These are phyloP conservation scores for Solanum raphanifolium DNA, from an alignment of 257 asterid species.

Conservation along the genomic window DNA sequence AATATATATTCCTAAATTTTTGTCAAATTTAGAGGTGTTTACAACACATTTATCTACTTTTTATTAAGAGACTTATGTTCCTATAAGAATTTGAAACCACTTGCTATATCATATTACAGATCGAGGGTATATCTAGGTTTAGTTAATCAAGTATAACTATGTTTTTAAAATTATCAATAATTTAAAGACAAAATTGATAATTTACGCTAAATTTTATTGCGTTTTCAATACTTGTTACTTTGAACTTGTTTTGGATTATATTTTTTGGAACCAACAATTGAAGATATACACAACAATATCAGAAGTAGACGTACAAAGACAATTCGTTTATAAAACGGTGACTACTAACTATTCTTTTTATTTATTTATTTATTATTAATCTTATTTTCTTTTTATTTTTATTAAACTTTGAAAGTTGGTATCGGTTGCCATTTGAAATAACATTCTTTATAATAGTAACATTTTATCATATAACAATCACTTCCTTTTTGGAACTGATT, in stretches of 20 bases:
- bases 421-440: background rate
- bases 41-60: too few relatives aligned
- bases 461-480: background rate
- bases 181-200: too few relatives aligned
- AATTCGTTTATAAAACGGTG: background rate
- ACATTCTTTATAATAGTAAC: background rate
- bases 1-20: too few relatives aligned
- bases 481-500: background rate
- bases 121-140: fast-evolving
- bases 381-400: background rate
- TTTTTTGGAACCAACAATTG: background rate
- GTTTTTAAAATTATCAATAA: background rate
- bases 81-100: background rate
- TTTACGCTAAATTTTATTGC: too few relatives aligned
- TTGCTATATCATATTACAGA: background rate
- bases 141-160: too few relatives aligned
- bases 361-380: background rate
- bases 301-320: background rate
- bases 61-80: too few relatives aligned
- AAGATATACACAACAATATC: background rate
- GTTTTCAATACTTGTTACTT: background rate
- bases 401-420: background rate
- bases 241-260: background rate
- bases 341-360: background rate
- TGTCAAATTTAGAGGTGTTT: too few relatives aligned